Evolutionary conservation across 2,329 filamentous ascomycete species (phyloP).

Genomic region (Trichophyton verrucosum): DNA sequence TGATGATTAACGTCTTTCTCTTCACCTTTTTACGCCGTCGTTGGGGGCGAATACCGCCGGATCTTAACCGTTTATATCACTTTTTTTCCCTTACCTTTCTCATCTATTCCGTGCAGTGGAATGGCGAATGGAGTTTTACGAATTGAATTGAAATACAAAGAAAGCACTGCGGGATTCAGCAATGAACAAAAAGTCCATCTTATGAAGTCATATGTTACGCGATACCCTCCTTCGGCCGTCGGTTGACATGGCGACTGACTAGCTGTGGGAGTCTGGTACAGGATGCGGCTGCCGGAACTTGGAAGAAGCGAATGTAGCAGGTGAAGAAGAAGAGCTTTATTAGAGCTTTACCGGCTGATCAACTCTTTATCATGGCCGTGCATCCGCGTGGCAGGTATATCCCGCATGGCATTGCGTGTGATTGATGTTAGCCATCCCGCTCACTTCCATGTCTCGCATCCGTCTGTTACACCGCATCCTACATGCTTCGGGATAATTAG

Average conservation of each 20-base stretch:
- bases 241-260: background rate
- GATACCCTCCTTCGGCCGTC: background rate
- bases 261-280: background rate
- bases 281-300: background rate
- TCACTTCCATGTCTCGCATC: background rate
- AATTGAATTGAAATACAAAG: conserved; percentile 2
- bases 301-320: too few species aligned
- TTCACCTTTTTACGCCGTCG: background rate
- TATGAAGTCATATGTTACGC: background rate
- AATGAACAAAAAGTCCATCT: background rate
- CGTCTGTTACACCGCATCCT: background rate
- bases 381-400: background rate
- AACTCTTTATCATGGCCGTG: background rate
- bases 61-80: background rate
- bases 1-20: background rate
- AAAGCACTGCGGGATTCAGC: background rate
- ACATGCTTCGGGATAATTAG: background rate
- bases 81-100: background rate
- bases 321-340: background rate
- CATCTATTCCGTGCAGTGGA: conserved; percentile 2
- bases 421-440: background rate
- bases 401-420: background rate
- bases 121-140: conserved; percentile 5
- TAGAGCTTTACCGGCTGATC: background rate
- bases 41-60: background rate